Base-by-base conservation (phyloP, 441 rosid genomes). In the Gossypium trilobum region DNA sequence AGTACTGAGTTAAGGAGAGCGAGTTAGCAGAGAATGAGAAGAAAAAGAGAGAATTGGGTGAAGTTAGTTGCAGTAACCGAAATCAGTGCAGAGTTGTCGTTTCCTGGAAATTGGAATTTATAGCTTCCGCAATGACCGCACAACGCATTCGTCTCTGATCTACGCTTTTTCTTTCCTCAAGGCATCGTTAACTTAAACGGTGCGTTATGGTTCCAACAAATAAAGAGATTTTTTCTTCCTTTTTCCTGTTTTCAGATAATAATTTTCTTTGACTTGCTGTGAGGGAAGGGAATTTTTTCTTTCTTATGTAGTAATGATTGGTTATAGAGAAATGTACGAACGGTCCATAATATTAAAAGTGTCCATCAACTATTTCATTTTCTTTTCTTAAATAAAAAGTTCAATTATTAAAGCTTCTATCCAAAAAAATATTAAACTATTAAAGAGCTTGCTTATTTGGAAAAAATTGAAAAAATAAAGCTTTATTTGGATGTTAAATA, bases 71-170 rank as follows among this genome's bases (percentile, higher is more conserved):
- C 42, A 39, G 57, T 16, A 17, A 48, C 57, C 23, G 65, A 17
- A 54, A 74, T 42, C 48, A 72, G 22, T 7, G 67, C 36, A 42
- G 63, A 63, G 71, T 74, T 78, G 81, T 78, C 78, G 36, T 23
- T 6, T 31, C 76, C n/a, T 62, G 52, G 5, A 1, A 46, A n/a
- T 16, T 42, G 52, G 5, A 1, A 55, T 19, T 16, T 42, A 70
- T 66, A 74, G 52, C 70, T 27, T 71, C 9, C 55, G 46, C 44
- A 0, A 59, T 58, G 23, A 44, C 78, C 78, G 76, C 78, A 66
- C 76, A 74, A 19, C 78, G 14, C 75, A 72, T 72, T 3, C 29
- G 19, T 31, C 59, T 14, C 39, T 11, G 57, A 25, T 71, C n/a
- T 25, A 36, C 10, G 36, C 36, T 8, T n/a, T 16, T 14, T 51